phyloP scores from a whole-genome alignment of 2,329 filamentous ascomycete genomes.

The Thielaviopsis ethacetica region DNA sequence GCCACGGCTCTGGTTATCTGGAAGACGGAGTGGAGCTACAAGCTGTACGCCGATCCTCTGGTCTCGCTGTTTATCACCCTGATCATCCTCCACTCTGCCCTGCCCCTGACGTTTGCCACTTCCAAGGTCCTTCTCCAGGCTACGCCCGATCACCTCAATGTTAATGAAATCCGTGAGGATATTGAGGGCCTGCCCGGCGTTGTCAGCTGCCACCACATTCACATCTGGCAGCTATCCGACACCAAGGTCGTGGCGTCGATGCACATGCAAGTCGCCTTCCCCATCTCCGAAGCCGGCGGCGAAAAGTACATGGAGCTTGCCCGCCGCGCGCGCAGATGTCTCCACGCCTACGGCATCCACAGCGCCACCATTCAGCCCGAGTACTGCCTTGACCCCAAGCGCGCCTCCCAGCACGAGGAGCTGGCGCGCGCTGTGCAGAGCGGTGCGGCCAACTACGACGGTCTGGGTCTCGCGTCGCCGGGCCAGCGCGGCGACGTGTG shows the following conservation, averaged over 20 bases:
- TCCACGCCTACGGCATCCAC: conserved; percentile 93
- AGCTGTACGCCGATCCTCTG: conserved; percentile 75
- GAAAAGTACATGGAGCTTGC: conserved; percentile 84
- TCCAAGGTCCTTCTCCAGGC: conserved; percentile 86
- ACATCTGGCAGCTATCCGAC: conserved; percentile 95
- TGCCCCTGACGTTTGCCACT: conserved; percentile 64
- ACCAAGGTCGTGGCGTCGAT: conserved; percentile 86
- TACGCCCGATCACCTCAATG: conserved; percentile 72
- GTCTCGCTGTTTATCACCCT: conserved; percentile 90
- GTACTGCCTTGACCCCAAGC: conserved; percentile 43
- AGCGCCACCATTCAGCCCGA: conserved; percentile 96
- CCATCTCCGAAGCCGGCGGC: conserved; percentile 65
- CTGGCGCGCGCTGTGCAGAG: conserved; percentile 23
- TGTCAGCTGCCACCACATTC: conserved; percentile 82
- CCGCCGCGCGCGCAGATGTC: conserved; percentile 64
- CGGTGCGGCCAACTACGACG: conserved; percentile 18
- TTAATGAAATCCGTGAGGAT: conserved; percentile 84
- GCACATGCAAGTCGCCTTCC: conserved; percentile 83
- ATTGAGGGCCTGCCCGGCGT: conserved; percentile 75
- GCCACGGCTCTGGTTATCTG: conserved; percentile 75
- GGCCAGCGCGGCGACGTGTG: conserved; percentile 21
- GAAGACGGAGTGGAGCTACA: conserved; percentile 67
- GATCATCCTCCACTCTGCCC: conserved; percentile 55
- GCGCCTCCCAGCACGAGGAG: conserved; percentile 23
- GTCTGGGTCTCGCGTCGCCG: conserved; percentile 17